Base-by-base conservation (phyloP, 2,329 filamentous ascomycete species). In the Aspergillus vadensis region DNA sequence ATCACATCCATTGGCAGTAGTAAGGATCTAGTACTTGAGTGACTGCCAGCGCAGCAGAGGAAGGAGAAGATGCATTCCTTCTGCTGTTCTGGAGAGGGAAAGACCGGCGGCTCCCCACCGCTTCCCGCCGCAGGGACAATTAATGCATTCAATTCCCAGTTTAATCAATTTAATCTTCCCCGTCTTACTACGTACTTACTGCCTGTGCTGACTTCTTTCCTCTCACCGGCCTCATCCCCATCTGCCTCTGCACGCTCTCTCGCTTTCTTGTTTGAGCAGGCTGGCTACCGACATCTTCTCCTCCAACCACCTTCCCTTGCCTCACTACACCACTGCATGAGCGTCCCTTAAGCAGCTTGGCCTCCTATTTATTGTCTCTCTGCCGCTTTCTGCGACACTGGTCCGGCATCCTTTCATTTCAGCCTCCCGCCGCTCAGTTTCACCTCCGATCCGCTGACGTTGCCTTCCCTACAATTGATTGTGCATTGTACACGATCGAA, bases 401-500 rank as follows among this genome's bases (percentile, higher is more conserved):
- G 48, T 59, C 55, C 43, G 32, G 39, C 41, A 41, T 57, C 58
- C 55, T 60, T 63, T 63, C 52, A 63, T 65, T 65, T 58, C 58
- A 53, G 8, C 21, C 19, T 17, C 38, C 58, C 52, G 52, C 52
- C 43, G 17, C 25, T 32, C 25, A 36, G 53, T 55, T 55, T 55
- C 53, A 55, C 39, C 15, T 47, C 38, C 10, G 19, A 5, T 12
- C 15, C n/a, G 39, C 39, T 55, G 53, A 55, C 23, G 39, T 55
- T 55, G 39, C 39, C 27, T 30, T n/a, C 15, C n/a, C n/a, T 52
- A 52, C 23, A 27, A 27, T 30, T 17, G 14, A 36, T 25, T 12
- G 12, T 23, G 32, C 32, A 14, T 47, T 30, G 30, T 43, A 15
- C 47, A 14, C 52, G 25, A 36, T 44, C 27, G 15, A 14, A 25